Evolutionary conservation across 352 stramenopile genomes (phyloP).

Genomic region (Albugo laibachii): DNA sequence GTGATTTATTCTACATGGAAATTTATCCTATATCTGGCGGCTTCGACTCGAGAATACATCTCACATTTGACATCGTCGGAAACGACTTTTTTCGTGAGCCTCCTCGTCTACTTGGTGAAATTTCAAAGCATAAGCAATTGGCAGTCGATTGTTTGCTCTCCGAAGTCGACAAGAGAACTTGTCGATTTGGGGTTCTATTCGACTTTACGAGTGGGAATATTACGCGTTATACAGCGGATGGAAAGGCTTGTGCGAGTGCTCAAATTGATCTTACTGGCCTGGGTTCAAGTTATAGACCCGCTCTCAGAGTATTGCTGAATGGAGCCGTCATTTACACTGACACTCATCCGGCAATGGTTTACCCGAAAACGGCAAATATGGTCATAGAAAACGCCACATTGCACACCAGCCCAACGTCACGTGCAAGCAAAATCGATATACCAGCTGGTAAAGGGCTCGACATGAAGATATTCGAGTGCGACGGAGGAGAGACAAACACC

Average conservation of each 20-base stretch:
- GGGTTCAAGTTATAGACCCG: too few species aligned
- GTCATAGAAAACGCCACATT: too few species aligned
- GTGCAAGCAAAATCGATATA: slow-evolving; percentile 2
- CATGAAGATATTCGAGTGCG: slow-evolving; percentile 39
- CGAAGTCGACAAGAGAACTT: too few species aligned
- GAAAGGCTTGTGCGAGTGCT: too few species aligned
- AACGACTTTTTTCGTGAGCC: background rate
- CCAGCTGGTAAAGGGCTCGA: slow-evolving; percentile 53
- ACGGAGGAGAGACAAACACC: slow-evolving; percentile 64
- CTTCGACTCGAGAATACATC: slow-evolving; percentile 17
- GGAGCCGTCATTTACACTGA: too few species aligned
- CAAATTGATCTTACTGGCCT: too few species aligned
- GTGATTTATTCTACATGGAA: slow-evolving; percentile 28
- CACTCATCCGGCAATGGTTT: too few species aligned
- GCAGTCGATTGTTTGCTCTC: too few species aligned
- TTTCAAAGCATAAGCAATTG: too few species aligned
- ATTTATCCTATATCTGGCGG: slow-evolving; percentile 29
- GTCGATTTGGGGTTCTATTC: slow-evolving; percentile 43
- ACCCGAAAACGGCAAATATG: too few species aligned
- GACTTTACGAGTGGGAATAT: slow-evolving; percentile 43
- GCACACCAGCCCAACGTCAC: too few species aligned
- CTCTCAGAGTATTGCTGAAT: too few species aligned
- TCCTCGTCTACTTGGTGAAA: background rate
- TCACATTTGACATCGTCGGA: slow-evolving; percentile 34
- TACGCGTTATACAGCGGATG: slow-evolving; percentile 19